Conservation (phyloP, 441 rosid species). For the Cnidoscolus chayamansa region DNA sequence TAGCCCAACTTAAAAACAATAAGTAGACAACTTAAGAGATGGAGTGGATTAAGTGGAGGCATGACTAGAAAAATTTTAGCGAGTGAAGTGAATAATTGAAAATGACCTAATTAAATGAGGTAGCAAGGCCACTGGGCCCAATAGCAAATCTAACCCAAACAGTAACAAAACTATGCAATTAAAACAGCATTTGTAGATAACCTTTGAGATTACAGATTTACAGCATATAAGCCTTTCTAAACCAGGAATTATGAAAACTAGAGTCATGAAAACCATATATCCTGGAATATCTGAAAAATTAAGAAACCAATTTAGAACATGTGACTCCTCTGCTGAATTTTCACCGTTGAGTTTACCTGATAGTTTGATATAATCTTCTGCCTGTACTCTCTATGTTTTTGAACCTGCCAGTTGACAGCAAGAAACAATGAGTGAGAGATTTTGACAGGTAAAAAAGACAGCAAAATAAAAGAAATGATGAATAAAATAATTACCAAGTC, state of each 20-base stretch:
- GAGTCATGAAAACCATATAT: background rate
- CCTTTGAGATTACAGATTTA: background rate
- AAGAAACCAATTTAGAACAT: background rate
- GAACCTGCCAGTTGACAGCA: slow-evolving; percentile 35
- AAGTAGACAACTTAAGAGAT: background rate
- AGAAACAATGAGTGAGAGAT: background rate
- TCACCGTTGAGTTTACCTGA: slow-evolving; percentile 41
- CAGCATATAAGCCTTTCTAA: background rate
- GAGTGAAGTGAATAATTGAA: background rate
- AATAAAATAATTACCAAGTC: background rate
- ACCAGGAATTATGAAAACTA: background rate
- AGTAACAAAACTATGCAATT: slow-evolving; percentile 1
- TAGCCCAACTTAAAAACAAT: background rate
- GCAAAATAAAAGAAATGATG: slow-evolving; percentile 11
- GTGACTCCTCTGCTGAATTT: background rate
- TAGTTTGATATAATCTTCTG: slow-evolving; percentile 55
- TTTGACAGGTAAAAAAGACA: background rate
- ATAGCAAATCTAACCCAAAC: background rate
- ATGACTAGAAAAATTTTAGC: background rate
- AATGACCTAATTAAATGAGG: background rate
- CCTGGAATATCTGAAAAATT: background rate
- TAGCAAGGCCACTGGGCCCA: background rate
- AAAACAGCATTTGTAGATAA: background rate
- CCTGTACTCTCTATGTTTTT: slow-evolving; percentile 69
- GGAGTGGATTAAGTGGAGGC: background rate